Conservation (phyloP, 1,284 basidiomycete species). For the Moesziomyces globuligerus region DNA sequence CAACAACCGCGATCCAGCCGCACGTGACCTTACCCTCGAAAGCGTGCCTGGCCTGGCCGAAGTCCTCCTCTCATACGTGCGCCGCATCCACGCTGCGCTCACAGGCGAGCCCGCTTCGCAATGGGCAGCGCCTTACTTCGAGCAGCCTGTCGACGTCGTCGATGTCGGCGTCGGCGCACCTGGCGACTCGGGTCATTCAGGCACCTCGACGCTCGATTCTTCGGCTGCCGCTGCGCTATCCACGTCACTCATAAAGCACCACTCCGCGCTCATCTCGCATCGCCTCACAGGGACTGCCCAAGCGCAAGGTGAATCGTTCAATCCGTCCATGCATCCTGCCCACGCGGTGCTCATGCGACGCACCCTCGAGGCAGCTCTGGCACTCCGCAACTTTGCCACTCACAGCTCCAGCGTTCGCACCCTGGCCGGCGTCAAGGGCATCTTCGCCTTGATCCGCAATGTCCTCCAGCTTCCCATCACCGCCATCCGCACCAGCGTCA, state of each 20-base stretch:
- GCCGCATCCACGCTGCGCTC: constrained; percentile 49
- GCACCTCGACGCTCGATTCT: constrained; percentile 11
- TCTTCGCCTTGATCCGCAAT: constrained; percentile 40
- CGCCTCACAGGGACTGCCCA: too few species aligned
- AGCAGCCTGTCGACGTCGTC: constrained; percentile 34
- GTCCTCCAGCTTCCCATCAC: constrained; percentile 34
- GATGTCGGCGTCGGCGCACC: constrained; percentile 55
- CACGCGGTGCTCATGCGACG: constrained; percentile 56
- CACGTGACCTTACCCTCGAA: constrained; percentile 44
- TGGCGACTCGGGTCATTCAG: constrained; percentile 40
- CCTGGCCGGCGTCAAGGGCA: constrained; percentile 25
- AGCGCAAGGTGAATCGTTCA: neutral
- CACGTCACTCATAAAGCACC: too few species aligned
- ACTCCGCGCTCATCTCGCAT: too few species aligned
- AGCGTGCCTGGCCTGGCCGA: constrained; percentile 57
- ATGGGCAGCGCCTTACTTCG: constrained; percentile 55
- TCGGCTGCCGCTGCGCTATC: neutral
- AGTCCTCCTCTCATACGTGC: constrained; percentile 49
- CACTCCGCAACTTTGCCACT: constrained; percentile 54
- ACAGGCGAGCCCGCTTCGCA: constrained; percentile 29
- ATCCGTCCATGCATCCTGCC: constrained; percentile 15
- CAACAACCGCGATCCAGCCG: constrained; percentile 24
- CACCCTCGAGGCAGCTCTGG: constrained; percentile 52
- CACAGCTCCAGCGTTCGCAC: constrained; percentile 38
- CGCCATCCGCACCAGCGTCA: constrained; percentile 2